A percentile compares a stretch with the other conserved stretches of the same genome.
Evolutionary conservation across 73 alveolate species (phyloP).

Genomic region (Blepharisma japonicum): DNA sequence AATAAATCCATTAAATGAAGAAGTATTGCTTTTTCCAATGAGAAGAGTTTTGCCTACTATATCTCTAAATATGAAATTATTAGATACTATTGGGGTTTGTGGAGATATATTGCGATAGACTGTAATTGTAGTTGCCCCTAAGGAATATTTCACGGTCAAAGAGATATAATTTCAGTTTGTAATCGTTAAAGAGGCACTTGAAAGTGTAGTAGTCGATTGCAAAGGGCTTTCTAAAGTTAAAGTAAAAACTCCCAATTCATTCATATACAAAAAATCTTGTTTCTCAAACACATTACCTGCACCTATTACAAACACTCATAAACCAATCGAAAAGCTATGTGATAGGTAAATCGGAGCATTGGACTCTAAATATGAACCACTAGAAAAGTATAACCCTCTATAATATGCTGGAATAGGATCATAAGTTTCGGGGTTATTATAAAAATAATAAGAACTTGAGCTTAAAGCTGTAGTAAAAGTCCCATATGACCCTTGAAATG

Average conservation of each 20-base stretch:
- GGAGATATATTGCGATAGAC: background rate
- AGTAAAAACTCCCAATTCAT: background rate
- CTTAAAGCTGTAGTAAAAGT: too few relatives aligned
- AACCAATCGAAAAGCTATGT: background rate
- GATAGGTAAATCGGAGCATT: background rate
- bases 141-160: background rate
- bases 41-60: background rate
- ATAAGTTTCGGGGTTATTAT: background rate
- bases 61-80: background rate
- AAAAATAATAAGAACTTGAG: too few relatives aligned
- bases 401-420: constrained; percentile 1
- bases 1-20: background rate
- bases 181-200: background rate
- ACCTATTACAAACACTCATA: background rate
- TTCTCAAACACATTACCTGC: background rate
- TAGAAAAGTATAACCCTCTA: constrained; percentile 3
- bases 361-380: background rate
- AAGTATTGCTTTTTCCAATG: background rate
- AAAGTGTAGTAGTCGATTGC: background rate
- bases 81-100: background rate
- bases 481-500: too few relatives aligned
- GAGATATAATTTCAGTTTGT: background rate
- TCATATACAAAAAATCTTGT: background rate
- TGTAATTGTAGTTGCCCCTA: background rate
- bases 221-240: background rate